Base-by-base conservation (phyloP, 306 rosid species). In the Senna tora region DNA sequence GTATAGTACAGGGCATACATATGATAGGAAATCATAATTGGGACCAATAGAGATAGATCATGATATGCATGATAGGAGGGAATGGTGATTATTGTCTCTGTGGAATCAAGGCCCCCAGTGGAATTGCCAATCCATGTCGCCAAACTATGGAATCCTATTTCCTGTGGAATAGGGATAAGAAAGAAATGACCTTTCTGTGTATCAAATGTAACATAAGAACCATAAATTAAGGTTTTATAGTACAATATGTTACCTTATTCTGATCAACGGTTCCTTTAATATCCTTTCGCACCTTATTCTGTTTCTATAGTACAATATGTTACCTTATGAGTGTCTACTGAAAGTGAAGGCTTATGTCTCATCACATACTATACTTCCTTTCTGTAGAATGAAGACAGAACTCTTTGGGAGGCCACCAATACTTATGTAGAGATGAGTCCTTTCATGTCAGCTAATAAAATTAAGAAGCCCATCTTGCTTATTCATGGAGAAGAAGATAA, bases 391-490 rank as follows among this genome's bases (percentile, higher is more conserved):
- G 99, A 94, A 84, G 99, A 94, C 54, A 83, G 99, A 87, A 94
- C 97, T 41, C 97, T 94, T 65, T 94, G 99, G 99, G 93, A 94
- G 84, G 99, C 99, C 54, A 82, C 93, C 11, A 76, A 41, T 76
- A 91, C 90, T 43, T 94, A 94, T 53, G 96, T 94, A 14, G 97
- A 91, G 83, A 94, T 94, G 99, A 94, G 99, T 78, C 97, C 99
- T 42, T 94, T 91, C 86, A 86, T 94, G 90, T 91, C 97, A 0
- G 99, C 99, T 79, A 86, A 91, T 81, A 94, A 84, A 84, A 87
- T 91, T 57, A 89, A 94, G 93, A 94, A 88, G 88, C 99, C 99
- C 67, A 91, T 94, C 78, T 84, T 94, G 86, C 97, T 94, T 25
- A 78, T 91, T 73, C 99, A 94, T 62, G 99, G 99, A 77, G 99